Percentiles rank a stretch among this genome's conserved stretches.
These are phyloP conservation scores for Westerdykella sp. DNA, from an alignment of 2,329 filamentous ascomycete species.

Conservation along the genomic window DNA sequence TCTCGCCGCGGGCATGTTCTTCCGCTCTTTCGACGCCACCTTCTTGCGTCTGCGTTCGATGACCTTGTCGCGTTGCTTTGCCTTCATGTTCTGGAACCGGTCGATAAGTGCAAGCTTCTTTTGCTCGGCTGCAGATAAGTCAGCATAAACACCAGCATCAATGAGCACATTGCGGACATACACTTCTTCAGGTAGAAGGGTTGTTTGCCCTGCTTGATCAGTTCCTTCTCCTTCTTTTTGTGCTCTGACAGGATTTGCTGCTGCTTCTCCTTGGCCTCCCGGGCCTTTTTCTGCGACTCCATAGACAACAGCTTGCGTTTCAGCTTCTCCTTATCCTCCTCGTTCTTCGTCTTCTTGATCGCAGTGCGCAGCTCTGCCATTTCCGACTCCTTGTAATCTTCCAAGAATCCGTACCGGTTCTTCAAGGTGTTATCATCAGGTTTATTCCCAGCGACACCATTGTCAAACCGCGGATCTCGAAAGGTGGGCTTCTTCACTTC, in stretches of 20 bases:
- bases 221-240: conserved; percentile 73
- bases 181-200: conserved; percentile 88
- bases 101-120: conserved; percentile 79
- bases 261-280: conserved; percentile 62
- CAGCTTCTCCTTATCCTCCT: conserved; percentile 59
- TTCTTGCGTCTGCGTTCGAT: conserved; percentile 90
- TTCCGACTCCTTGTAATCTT: conserved; percentile 79
- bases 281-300: conserved; percentile 69
- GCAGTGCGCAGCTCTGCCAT: conserved; percentile 65
- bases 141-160: conserved; percentile 7
- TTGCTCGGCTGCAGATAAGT: conserved; percentile 56
- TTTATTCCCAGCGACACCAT: conserved; percentile 47
- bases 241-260: conserved; percentile 67
- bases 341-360: conserved; percentile 62
- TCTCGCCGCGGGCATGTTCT: conserved; percentile 43
- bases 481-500: conserved; percentile 51
- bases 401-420: conserved; percentile 79
- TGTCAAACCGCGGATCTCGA: conserved; percentile 87
- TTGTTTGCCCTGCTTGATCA: conserved; percentile 80
- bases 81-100: conserved; percentile 76
- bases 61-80: conserved; percentile 73
- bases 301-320: conserved; percentile 70
- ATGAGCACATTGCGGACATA: conserved; percentile 15
- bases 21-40: conserved; percentile 77
- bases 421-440: conserved; percentile 54